Percentiles rank a stretch among this genome's conserved stretches.
These are phyloP conservation scores for Puya raimondii DNA, from an alignment of 176 grass and related monocot genomes.

Conservation along the genomic window DNA sequence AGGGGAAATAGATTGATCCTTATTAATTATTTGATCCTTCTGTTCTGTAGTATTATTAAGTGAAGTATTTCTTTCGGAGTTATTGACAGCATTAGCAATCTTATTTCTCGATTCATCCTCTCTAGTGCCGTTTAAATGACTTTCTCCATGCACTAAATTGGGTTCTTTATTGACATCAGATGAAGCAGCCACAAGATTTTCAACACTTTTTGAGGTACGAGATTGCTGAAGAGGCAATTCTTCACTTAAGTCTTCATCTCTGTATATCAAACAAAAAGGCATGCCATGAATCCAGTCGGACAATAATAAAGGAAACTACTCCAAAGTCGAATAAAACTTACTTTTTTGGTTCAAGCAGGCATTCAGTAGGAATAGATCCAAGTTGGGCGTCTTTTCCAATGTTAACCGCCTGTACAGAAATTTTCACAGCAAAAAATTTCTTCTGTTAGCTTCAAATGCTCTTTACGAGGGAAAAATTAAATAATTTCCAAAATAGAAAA, in stretches of 20 bases:
- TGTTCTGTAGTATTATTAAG: background rate
- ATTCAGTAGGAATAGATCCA: slow-evolving; percentile 11
- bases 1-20: slow-evolving; percentile 13
- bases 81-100: background rate
- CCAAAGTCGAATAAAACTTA: slow-evolving; percentile 2
- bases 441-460: slow-evolving; percentile 8
- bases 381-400: slow-evolving; percentile 12
- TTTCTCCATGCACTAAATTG: background rate
- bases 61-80: background rate
- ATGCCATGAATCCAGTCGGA: slow-evolving; percentile 14
- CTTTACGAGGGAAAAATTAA: background rate
- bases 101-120: slow-evolving; percentile 5
- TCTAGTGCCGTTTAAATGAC: background rate
- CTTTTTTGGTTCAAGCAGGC: slow-evolving; percentile 26
- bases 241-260: background rate
- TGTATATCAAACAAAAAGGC: slow-evolving; percentile 28
- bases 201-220: background rate
- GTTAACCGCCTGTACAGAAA: slow-evolving; percentile 24
- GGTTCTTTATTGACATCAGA: slow-evolving; percentile 10
- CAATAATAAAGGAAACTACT: background rate
- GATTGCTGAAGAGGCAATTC: background rate
- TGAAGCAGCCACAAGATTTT: background rate
- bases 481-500: background rate
- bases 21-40: slow-evolving; percentile 2
- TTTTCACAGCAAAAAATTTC: slow-evolving; percentile 2